Evolutionary conservation across 2,329 filamentous ascomycete genomes (phyloP), one percentile per base, ranked within the genome.

Genomic region (Venturia effusa): DNA sequence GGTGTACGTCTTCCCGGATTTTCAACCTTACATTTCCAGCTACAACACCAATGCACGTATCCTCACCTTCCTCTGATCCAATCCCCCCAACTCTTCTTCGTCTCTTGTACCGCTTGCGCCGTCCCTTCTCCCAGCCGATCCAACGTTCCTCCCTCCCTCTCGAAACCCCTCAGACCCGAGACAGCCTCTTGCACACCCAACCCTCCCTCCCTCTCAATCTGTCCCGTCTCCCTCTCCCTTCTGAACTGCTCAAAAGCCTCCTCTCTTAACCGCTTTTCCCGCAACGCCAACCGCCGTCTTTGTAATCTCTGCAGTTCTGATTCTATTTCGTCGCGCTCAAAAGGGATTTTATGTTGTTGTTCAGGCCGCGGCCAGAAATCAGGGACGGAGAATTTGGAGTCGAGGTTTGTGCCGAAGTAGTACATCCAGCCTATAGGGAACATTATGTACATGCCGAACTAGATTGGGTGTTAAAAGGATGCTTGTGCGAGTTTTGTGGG

Each of bases 391-490:
- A 99, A 99, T 68, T 91, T 88, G 69, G 88, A 84, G 77, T 99
- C 94, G 73, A 99, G 90, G 77, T 99, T 99, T 64, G 92, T 96
- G 74, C 94, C 94, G 77, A 97, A 99, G 81, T 99, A 99, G 83
- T 95, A 97, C 94, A 99, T 99, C 81, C 94, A 92, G 70, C 90
- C 92, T 72, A 99, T 97, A 22, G 94, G 94, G 78, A 99, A 99
- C 83, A 97, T 88, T 80, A 99, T 88, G 80, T 99, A 99, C 84
- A 95, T 90, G 80, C 93, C 92, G 76, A 99, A 99, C 93, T 97
- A 64, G 3, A 32, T 57, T 30, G 48, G 55, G 59, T 22, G 65
- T 55, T 54, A 64, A 61, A 61, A 4, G 41, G 63, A 63, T 13
- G 61, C 57, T n/a, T 37, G 61, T 37, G 65, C 65, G 40, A 43